These are phyloP conservation scores for Petunia hybrid DNA, from an alignment of 305 asterid species.

Conservation along the genomic window DNA sequence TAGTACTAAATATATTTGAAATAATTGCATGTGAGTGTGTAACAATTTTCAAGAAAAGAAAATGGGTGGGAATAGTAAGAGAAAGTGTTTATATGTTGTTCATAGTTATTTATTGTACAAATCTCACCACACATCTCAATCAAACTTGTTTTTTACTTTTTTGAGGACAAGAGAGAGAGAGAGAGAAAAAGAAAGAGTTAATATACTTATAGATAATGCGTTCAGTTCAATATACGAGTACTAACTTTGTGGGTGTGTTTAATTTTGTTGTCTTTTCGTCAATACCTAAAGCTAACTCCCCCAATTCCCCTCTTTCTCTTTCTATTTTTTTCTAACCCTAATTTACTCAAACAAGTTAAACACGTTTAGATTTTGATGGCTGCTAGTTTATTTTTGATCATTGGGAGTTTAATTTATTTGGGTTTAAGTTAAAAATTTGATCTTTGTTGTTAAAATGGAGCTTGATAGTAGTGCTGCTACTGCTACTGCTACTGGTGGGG, in stretches of 20 bases:
- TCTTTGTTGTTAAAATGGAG: conserved; percentile 59
- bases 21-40: conserved; percentile 17
- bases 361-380: conserved; percentile 17
- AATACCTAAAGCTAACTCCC: conserved; percentile 38
- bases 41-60: conserved; percentile 27
- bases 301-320: conserved; percentile 37
- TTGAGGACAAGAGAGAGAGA: conserved; percentile 33
- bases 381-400: conserved; percentile 42
- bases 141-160: conserved; percentile 45
- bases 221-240: conserved; percentile 10
- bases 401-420: conserved; percentile 39
- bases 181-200: too few relatives aligned
- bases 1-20: background rate
- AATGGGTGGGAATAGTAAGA: conserved; percentile 14
- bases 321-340: conserved; percentile 34
- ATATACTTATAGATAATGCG: conserved; percentile 17
- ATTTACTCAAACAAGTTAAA: conserved; percentile 22
- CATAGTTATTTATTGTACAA: conserved; percentile 57
- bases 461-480: conserved; percentile 42
- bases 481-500: background rate
- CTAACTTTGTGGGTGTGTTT: conserved; percentile 36
- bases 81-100: conserved; percentile 18
- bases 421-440: conserved; percentile 31
- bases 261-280: conserved; percentile 36
- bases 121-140: conserved; percentile 85